Conservation (phyloP, 2,329 filamentous ascomycete genomes). For the Chalara sp. region DNA sequence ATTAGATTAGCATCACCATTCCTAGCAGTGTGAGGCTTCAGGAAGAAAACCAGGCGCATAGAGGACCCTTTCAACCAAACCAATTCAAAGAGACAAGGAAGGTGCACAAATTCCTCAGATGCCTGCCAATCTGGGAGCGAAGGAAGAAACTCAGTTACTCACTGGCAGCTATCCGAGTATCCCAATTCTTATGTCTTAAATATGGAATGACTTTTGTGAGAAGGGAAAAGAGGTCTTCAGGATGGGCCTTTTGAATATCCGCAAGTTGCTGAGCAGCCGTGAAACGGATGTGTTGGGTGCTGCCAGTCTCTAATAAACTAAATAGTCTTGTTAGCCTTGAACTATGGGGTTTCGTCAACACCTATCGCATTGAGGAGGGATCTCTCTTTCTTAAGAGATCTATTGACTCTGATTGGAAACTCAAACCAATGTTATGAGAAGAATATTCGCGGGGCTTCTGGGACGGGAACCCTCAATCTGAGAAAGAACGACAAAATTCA, state of each 20-base stretch:
- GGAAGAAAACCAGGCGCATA: too few relatives aligned
- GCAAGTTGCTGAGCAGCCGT: conserved; percentile 95
- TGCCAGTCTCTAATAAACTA: conserved; percentile 82
- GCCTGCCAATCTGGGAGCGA: too few relatives aligned
- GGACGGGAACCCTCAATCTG: neutral
- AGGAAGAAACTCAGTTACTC: neutral
- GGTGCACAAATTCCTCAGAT: too few relatives aligned
- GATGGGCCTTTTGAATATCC: conserved; percentile 96
- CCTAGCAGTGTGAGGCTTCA: too few relatives aligned
- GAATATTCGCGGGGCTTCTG: too few relatives aligned
- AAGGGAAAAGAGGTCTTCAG: conserved; percentile 94
- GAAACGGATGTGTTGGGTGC: conserved; percentile 90
- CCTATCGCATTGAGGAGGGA: too few relatives aligned
- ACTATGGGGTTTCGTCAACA: too few relatives aligned
- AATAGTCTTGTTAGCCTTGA: neutral
- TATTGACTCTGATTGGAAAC: too few relatives aligned
- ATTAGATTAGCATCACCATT: neutral
- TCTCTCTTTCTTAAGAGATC: too few relatives aligned
- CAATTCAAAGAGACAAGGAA: too few relatives aligned
- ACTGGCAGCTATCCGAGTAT: conserved; percentile 77
- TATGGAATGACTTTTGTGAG: conserved; percentile 93
- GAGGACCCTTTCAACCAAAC: too few relatives aligned
- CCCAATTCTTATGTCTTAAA: conserved; percentile 91
- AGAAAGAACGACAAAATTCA: conserved; percentile 24
- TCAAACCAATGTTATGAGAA: too few relatives aligned